A percentile compares a stretch with the other conserved stretches of the same genome.
phyloP scores from a whole-genome alignment of 176 grass and related monocot species.

The Aegilops sharonensis region DNA sequence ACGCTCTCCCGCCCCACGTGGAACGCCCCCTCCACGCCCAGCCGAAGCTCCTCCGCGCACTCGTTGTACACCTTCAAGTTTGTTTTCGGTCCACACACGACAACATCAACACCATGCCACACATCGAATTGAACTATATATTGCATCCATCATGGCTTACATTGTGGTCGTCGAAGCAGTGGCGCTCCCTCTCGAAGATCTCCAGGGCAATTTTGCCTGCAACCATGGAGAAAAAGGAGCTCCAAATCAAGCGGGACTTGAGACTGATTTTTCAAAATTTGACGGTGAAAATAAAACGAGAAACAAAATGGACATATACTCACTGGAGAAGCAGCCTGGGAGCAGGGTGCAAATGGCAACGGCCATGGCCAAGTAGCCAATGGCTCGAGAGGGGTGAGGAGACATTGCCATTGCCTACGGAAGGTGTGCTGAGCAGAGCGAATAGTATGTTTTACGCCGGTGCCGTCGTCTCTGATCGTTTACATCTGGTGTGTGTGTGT shows the following conservation, averaged over 20 bases:
- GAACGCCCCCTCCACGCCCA: slow-evolving; percentile 46
- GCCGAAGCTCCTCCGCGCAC: slow-evolving; percentile 40
- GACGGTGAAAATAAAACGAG: no score
- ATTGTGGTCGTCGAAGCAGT: slow-evolving; percentile 51
- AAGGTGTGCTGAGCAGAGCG: not conserved
- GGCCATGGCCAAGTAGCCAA: not conserved
- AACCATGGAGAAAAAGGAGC: not conserved
- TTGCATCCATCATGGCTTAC: slow-evolving; percentile 32
- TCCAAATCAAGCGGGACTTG: not conserved
- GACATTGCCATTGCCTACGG: not conserved
- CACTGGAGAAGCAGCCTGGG: slow-evolving; percentile 24
- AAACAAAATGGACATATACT: no score
- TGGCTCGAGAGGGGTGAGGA: not conserved
- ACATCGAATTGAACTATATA: no score
- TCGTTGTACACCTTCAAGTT: slow-evolving; percentile 54
- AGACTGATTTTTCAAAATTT: no score
- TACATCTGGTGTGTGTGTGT: not conserved
- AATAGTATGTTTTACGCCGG: not conserved
- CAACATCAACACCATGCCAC: no score
- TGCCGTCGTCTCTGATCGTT: not conserved
- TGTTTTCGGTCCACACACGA: no score
- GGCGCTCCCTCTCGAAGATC: slow-evolving; percentile 36
- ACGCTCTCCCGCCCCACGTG: slow-evolving; percentile 45
- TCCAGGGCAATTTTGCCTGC: slow-evolving; percentile 25
- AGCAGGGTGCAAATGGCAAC: slow-evolving; percentile 16